Evolutionary conservation across 2,329 filamentous ascomycete species (phyloP), one percentile per base, ranked within the genome.

Genomic region (Epichloe gansuensis): DNA sequence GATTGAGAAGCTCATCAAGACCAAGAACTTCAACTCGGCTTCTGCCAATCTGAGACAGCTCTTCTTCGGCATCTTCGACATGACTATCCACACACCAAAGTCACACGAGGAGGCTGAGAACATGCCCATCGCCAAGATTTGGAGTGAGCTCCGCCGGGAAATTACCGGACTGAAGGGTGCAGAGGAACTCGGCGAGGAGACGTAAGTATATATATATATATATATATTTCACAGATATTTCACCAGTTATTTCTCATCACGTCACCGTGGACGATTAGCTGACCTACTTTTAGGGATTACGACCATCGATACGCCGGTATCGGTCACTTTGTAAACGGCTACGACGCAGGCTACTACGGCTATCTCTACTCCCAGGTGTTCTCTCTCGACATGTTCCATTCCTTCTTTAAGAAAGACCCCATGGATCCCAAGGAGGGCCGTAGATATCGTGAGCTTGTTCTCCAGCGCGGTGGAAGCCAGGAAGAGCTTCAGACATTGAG

Each of bases 371-470:
- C 84, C 1, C 80, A 88, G 66, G 88, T 93, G 17, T 93, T 91
- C 70, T 87, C 83, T 23, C 79, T 85, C 28, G 88, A 94, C 68
- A 91, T 94, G 86, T 94, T 91, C 74, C 82, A 88, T 69, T 78
- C 78, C 0, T 83, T 86, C 46, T 93, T 93, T 72, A 83, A 85
- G 72, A 74, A 79, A 59, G 75, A 91, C 65, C 88, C 88, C 0
- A 90, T 91, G 86, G 80, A 90, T 65, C 76, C 75, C 35, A 78
- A 77, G 58, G 81, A 89, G 64, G 88, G 88, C 1, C 75, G 87
- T 13, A 71, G 86, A 54, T 93, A 91, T 70, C 77, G 88, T 51
- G 84, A 89, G 67, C 86, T 81, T 0, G 86, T 93, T 23, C 72
- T 93, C 4, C 85, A 91, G 71, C 81, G 80, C 58, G 88, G 88